Evolutionary conservation across 768 basidiomycete species (phyloP), one percentile per base, ranked within the genome.

Genomic region (Termitomyces sp.): DNA sequence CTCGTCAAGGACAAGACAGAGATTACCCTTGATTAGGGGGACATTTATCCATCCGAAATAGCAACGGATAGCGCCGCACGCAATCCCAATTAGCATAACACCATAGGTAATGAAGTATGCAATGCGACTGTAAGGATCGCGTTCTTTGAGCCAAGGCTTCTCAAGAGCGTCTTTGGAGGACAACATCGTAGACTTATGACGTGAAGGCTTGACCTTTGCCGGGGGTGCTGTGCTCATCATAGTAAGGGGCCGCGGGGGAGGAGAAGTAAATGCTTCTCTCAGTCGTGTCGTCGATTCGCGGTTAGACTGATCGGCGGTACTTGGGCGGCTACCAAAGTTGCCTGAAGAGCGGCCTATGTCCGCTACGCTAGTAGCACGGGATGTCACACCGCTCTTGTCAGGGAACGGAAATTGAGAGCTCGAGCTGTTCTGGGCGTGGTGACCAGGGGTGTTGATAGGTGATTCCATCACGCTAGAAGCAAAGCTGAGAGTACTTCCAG

Each of bases 1-100:
- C 65, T 95, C 93, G 50, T 90, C 80, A 60, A 96, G 71, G 7
- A 95, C 85, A 26, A 84, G 73, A 62, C 90, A 91, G 33, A 87
- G 63, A 48, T 78, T 76, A 20, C 68, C 71, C 16, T 70, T 65
- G 24, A 81, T 63, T 18, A 80, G 44, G 11, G 72, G 67, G 2
- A 88, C 86, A 54, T 77, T 73, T 53, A 66, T 70, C 77, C 81
- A 89, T 3, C 81, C 82, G 41, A 79, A 73, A 66, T 79, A 90
- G 65, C 81, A 83, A 10, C 82, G 76, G 7, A 83, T 26, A 2
- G 72, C 84, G 10, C 84, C 79, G 7, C 68, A 77, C 11, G 69
- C 76, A 55, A 88, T 55, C 26, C 88, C 90, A 20, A 90, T 61
- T 51, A 87, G 67, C 9, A 84, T 75, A 52, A 84, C 73, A 6